phyloP scores from a whole-genome alignment of 2,329 filamentous ascomycete genomes.

The Calonectria naviculata region DNA sequence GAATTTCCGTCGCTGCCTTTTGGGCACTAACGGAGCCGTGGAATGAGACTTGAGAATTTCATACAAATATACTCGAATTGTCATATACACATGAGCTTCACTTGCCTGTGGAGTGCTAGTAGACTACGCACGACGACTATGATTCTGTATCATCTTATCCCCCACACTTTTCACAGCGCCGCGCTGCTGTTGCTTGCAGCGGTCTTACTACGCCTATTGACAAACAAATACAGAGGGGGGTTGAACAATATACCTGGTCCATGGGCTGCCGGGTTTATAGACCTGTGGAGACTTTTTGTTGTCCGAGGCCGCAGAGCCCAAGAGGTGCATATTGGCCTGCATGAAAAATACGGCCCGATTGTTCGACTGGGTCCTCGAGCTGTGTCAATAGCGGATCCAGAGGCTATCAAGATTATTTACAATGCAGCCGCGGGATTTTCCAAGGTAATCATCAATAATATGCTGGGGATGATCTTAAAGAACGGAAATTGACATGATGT shows the following conservation, averaged over 20 bases:
- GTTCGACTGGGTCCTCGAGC: background rate
- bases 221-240: background rate
- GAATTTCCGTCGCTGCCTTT: background rate
- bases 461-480: too few species aligned
- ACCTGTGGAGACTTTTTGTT: background rate
- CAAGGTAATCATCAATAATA: background rate
- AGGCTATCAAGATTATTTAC: background rate
- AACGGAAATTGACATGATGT: background rate
- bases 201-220: background rate
- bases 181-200: background rate
- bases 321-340: background rate
- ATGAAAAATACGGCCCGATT: background rate
- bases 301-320: background rate
- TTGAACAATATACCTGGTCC: background rate
- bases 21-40: too few species aligned
- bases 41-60: too few species aligned
- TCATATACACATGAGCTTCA: too few species aligned
- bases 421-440: background rate
- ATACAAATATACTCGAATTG: background rate
- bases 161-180: background rate
- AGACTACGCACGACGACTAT: too few species aligned
- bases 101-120: too few species aligned
- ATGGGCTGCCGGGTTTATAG: background rate
- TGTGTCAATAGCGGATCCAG: background rate
- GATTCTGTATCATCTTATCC: background rate